Evolutionary conservation across 1,139 yeast species (phyloP), one percentile per base, ranked within the genome.

Genomic region (Geotrichum fermentans): DNA sequence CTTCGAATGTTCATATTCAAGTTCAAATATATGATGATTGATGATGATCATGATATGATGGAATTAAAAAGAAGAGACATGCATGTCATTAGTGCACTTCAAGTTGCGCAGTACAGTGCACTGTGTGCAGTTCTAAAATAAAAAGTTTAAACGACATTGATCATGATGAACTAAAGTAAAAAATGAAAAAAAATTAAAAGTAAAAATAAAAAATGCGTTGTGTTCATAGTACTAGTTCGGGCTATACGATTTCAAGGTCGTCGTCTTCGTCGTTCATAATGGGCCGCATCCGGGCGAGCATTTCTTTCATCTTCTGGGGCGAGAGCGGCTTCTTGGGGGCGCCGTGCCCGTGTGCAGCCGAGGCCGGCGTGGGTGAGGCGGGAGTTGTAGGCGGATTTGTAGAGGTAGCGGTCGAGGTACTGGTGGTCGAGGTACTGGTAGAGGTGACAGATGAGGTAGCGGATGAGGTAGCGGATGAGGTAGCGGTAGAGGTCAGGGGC

Each of bases 211-310:
- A 16, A 35, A 35, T 14, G 21, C n/a, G 6, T 7, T 30, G 34
- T 30, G 34, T 30, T 13, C n/a, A 14, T 13, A 17, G 10, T 17
- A 11, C 4, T 10, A 17, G 2, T 20, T 24, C 16, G n/a, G 18
- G 17, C 11, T 34, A 39, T 4, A 45, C 33, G 16, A 45, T 38
- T 33, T 45, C 49, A 14, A 45, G 37, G 14, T 45, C 49, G 26
- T 45, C 48, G 21, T 26, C 28, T 16, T 38, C 43, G 20, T 33
- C 36, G 7, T 24, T 11, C 5, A 6, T 3, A 6, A 21, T 20
- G 30, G 30, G 29, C 10, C n/a, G n/a, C 42, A 39, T 26, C 22
- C 18, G 26, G 10, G 42, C 33, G 22, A 39, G 14, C 14, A 39
- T 11, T n/a, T 39, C 24, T 17, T 39, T 39, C 42, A 39, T 21